Base-by-base conservation (phyloP, 805 yeast species). In the Tetrapisispora arboricola region DNA sequence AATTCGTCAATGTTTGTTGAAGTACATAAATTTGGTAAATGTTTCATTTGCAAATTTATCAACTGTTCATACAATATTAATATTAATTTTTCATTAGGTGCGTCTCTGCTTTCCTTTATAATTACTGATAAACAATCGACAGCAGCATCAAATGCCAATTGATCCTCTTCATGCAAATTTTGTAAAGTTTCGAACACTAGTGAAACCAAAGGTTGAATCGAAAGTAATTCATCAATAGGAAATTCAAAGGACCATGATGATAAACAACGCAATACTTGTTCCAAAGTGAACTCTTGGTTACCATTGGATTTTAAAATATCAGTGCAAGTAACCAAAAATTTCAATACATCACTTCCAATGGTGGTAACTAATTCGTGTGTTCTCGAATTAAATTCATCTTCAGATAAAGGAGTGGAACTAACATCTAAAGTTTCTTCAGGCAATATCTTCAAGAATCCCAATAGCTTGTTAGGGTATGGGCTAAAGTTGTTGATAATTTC, bases 241-340 rank as follows among this genome's bases (percentile, higher is more conserved):
- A 86, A 76, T 58, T 94, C 98, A 46, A 72, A 73, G 44, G 92
- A 79, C 99, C 99, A 92, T 17, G 94, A 82, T 50, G 80, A 79
- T 43, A 94, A 66, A 61, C 95, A 83, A 46, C 78, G 80, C 43
- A 90, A 69, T 6, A 86, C 69, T 39, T 61, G 65, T 42, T 56
- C 57, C 6, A 50, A 36, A 5, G 55, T 47, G 28, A 45, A 47
- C 7, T 58, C 45, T 19, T 57, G 50, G 8, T 54, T 45, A 3
- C 43, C 37, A 6, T 74, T 67, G 4, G 48, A 20, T 25, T 48
- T 44, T 11, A 56, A 29, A 17, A 42, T 39, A 9, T 49, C 52
- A 12, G 49, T 44, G 44, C 77, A 68, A 34, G 71, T 68, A 30
- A 79, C 68, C 49, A 90, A 65, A 39, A 85, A 68, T 41, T 71